Conservation (phyloP, 2,329 filamentous ascomycete genomes). For the Alternaria sp. region DNA sequence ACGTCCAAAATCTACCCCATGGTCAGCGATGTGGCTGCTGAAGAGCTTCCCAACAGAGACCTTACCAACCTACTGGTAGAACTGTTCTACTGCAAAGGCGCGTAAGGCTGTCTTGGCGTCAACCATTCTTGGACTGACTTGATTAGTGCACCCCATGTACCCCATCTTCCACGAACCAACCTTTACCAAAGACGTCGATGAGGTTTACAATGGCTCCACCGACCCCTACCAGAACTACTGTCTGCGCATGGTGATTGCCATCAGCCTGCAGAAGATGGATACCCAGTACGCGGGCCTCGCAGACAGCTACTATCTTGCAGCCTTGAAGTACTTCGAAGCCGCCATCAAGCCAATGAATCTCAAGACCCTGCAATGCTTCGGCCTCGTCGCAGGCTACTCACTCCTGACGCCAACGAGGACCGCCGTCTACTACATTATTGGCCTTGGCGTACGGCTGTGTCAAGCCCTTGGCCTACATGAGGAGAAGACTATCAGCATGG, state of each 20-base stretch:
- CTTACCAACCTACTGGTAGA: slow-evolving; percentile 82
- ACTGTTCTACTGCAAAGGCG: slow-evolving; percentile 85
- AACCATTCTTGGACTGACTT: slow-evolving; percentile 25
- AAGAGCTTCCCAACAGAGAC: slow-evolving; percentile 74
- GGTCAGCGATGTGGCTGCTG: slow-evolving; percentile 83
- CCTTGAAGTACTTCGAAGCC: slow-evolving; percentile 82
- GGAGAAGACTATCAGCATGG: slow-evolving; percentile 81
- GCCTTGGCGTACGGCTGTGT: slow-evolving; percentile 84
- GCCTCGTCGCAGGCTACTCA: slow-evolving; percentile 89
- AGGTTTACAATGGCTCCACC: slow-evolving; percentile 77
- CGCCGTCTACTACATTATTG: slow-evolving; percentile 91
- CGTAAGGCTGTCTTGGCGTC: slow-evolving; percentile 2
- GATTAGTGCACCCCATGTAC: slow-evolving; percentile 82
- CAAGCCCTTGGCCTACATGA: slow-evolving; percentile 88
- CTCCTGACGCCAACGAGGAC: slow-evolving; percentile 90
- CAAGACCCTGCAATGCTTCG: slow-evolving; percentile 87
- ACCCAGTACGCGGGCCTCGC: slow-evolving; percentile 90
- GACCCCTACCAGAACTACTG: slow-evolving; percentile 89
- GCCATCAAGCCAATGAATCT: slow-evolving; percentile 89
- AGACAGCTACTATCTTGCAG: slow-evolving; percentile 92
- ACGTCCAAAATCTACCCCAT: slow-evolving; percentile 87
- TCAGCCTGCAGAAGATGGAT: slow-evolving; percentile 91
- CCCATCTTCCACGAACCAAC: slow-evolving; percentile 85
- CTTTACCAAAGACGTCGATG: slow-evolving; percentile 78
- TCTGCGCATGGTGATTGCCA: slow-evolving; percentile 89